These are phyloP conservation scores for Carex cristatella DNA, from an alignment of 176 grass and related monocot genomes.

Conservation along the genomic window DNA sequence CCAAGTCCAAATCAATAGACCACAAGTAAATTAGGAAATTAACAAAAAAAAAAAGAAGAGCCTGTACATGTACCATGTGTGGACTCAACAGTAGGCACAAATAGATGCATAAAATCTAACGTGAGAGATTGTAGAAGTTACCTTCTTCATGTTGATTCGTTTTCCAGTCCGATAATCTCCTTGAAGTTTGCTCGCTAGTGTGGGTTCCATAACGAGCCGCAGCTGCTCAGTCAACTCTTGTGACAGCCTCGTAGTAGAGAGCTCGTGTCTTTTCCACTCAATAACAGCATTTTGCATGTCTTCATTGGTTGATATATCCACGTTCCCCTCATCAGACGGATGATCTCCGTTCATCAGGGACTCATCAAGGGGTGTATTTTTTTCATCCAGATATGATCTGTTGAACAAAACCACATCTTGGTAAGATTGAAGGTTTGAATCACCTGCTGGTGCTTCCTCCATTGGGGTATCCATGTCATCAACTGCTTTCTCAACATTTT, in stretches of 20 bases:
- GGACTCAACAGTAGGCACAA: neutral
- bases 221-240: constrained; percentile 94
- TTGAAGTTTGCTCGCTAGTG: constrained; percentile 95
- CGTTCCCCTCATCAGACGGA: constrained; percentile 33
- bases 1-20: neutral
- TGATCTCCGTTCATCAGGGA: constrained; percentile 21
- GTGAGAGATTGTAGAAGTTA: constrained; percentile 8
- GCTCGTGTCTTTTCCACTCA: constrained; percentile 72
- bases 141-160: constrained; percentile 99
- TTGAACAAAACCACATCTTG: constrained; percentile 59
- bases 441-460: constrained; percentile 29
- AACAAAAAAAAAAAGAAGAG: neutral
- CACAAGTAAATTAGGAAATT: neutral
- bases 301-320: constrained; percentile 33
- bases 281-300: constrained; percentile 35
- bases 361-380: constrained; percentile 22
- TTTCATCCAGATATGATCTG: constrained; percentile 40
- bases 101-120: neutral
- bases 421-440: constrained; percentile 26
- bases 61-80: neutral
- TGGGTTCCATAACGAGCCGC: constrained; percentile 93
- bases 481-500: constrained; percentile 23
- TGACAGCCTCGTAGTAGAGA: constrained; percentile 67
- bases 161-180: constrained; percentile 99
- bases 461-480: constrained; percentile 36